Percentiles rank a stretch among this genome's conserved stretches.
phyloP scores from a whole-genome alignment of 2,329 filamentous ascomycete genomes.

The Phialophora expanda region DNA sequence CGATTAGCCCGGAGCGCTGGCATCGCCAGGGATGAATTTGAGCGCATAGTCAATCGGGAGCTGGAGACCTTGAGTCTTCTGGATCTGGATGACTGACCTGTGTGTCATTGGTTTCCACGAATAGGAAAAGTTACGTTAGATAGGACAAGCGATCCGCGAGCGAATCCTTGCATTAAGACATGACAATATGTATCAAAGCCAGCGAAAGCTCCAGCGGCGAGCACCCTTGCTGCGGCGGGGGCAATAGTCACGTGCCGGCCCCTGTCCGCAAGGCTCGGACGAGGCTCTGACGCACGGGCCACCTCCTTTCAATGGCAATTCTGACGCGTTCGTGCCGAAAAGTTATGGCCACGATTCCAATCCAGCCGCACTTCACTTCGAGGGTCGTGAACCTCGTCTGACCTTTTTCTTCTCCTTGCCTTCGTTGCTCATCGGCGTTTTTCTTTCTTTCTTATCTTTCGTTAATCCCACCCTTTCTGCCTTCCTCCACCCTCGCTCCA shows the following conservation, averaged over 20 bases:
- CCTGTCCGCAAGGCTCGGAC: background rate
- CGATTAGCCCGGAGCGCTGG: constrained; percentile 64
- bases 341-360: constrained; percentile 12
- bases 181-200: too few species aligned
- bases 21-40: constrained; percentile 64
- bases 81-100: constrained; percentile 47
- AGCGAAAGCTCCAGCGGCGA: too few species aligned
- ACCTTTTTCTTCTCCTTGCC: background rate
- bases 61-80: constrained; percentile 63
- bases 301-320: constrained; percentile 1
- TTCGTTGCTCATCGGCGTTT: background rate
- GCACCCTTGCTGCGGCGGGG: too few species aligned
- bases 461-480: background rate
- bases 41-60: constrained; percentile 63
- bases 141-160: background rate
- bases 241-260: too few species aligned
- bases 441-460: constrained; percentile 5
- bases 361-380: constrained; percentile 1
- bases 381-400: constrained; percentile 2
- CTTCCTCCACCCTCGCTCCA: background rate
- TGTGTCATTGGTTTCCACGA: background rate
- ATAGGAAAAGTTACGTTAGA: background rate
- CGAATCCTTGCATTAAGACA: too few species aligned
- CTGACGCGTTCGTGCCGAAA: constrained; percentile 1
- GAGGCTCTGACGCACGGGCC: constrained; percentile 7